Evolutionary conservation across 345 rosid species (phyloP).

Genomic region (Bruguiera sexangula): DNA sequence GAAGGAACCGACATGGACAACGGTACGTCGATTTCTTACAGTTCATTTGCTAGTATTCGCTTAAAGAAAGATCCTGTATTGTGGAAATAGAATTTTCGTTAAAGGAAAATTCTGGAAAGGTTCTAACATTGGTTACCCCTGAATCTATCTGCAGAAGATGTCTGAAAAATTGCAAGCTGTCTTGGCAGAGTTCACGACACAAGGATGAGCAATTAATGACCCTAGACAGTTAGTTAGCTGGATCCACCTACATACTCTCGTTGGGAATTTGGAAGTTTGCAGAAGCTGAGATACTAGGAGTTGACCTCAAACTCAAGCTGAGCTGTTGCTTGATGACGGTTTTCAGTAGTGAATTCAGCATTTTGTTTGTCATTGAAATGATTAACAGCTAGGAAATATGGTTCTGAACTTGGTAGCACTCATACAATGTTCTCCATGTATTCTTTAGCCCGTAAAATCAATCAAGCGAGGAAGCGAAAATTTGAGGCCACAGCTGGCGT

Average conservation of each 20-base stretch:
- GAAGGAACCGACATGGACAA: too few relatives aligned
- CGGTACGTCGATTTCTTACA: too few relatives aligned
- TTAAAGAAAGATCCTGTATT: too few relatives aligned
- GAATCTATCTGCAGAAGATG: not conserved
- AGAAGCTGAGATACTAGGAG: conserved; percentile 43
- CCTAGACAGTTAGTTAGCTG: too few relatives aligned
- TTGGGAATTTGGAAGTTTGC: not conserved
- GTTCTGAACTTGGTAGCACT: conserved; percentile 71
- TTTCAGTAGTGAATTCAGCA: conserved; percentile 54
- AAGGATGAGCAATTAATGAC: too few relatives aligned
- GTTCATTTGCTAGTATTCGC: too few relatives aligned
- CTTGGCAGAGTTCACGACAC: too few relatives aligned
- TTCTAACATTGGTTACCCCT: not conserved
- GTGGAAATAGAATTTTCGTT: too few relatives aligned
- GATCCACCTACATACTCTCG: not conserved
- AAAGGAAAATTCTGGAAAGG: too few relatives aligned
- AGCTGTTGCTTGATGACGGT: conserved; percentile 63
- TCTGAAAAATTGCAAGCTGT: not conserved
- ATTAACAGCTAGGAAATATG: conserved; percentile 65
- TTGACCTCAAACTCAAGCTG: conserved; percentile 76
- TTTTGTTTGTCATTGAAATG: conserved; percentile 46
- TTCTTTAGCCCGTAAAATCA: conserved; percentile 45
- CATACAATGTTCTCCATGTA: conserved; percentile 75
- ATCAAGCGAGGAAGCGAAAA: conserved; percentile 7
- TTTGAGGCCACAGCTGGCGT: not conserved